phyloP scores from a whole-genome alignment of 441 rosid species.

The Iberis amara region DNA sequence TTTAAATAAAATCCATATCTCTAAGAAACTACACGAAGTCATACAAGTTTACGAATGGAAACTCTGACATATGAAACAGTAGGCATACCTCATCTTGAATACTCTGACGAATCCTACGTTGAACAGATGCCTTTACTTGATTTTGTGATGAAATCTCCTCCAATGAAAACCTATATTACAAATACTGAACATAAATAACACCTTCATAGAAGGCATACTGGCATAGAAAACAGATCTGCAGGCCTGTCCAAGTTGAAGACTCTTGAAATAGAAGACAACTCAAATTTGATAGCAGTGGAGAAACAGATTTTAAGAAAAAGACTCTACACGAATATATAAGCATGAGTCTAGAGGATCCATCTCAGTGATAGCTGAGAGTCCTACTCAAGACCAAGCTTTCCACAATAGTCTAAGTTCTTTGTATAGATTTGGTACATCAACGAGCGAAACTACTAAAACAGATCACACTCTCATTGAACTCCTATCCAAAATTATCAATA shows the following conservation, averaged over 20 bases:
- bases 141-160: conserved; percentile 94
- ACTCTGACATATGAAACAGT: background rate
- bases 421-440: too few species aligned
- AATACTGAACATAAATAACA: background rate
- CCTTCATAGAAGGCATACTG: conserved; percentile 1
- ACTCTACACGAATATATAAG: too few species aligned
- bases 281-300: too few species aligned
- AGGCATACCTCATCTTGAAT: conserved; percentile 79
- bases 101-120: conserved; percentile 88
- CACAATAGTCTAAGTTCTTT: too few species aligned
- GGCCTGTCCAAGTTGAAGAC: background rate
- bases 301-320: too few species aligned
- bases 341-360: too few species aligned
- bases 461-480: too few species aligned
- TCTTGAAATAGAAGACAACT: background rate
- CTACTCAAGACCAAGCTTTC: too few species aligned
- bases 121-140: conserved; percentile 98
- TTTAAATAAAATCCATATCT: conserved; percentile 12
- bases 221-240: background rate
- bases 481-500: too few species aligned
- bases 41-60: background rate
- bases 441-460: too few species aligned
- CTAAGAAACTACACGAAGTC: conserved; percentile 1
- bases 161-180: conserved; percentile 55
- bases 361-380: too few species aligned